A percentile compares a stretch with the other conserved stretches of the same genome.
phyloP scores from a whole-genome alignment of 768 basidiomycete genomes.

The Saitozyma sp. region DNA sequence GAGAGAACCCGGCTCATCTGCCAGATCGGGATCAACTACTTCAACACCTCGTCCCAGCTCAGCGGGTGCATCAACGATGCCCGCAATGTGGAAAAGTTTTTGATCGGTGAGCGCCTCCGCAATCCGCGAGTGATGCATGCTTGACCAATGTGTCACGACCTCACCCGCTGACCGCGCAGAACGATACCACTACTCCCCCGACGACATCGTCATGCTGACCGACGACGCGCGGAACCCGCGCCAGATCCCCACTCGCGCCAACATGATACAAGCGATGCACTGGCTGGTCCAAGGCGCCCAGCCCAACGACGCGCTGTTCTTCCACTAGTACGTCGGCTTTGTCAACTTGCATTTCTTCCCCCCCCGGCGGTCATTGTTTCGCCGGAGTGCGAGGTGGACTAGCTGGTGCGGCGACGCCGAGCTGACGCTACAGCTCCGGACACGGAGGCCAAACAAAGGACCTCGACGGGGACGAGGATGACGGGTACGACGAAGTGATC shows the following conservation, averaged over 20 bases:
- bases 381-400: neutral
- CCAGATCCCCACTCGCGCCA: slow-evolving; percentile 70
- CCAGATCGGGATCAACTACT: slow-evolving; percentile 82
- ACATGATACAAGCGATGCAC: slow-evolving; percentile 84
- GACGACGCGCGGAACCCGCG: slow-evolving; percentile 69
- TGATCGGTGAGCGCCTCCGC: slow-evolving; percentile 53
- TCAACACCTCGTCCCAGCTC: slow-evolving; percentile 66
- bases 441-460: slow-evolving; percentile 92
- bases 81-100: slow-evolving; percentile 73
- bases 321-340: slow-evolving; percentile 46
- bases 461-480: slow-evolving; percentile 52
- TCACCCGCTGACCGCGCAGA: slow-evolving; percentile 49
- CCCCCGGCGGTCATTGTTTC: neutral
- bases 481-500: slow-evolving; percentile 57
- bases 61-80: slow-evolving; percentile 92
- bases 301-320: slow-evolving; percentile 57
- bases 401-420: neutral
- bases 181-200: slow-evolving; percentile 66
- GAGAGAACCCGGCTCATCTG: neutral
- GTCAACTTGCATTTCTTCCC: neutral
- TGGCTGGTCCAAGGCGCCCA: slow-evolving; percentile 84
- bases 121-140: neutral
- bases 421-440: slow-evolving; percentile 62
- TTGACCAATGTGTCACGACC: no score
- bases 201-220: slow-evolving; percentile 82